A percentile compares a stretch with the other conserved stretches of the same genome.
These are phyloP conservation scores for Lupinus albus DNA, from an alignment of 306 rosid species.

Conservation along the genomic window DNA sequence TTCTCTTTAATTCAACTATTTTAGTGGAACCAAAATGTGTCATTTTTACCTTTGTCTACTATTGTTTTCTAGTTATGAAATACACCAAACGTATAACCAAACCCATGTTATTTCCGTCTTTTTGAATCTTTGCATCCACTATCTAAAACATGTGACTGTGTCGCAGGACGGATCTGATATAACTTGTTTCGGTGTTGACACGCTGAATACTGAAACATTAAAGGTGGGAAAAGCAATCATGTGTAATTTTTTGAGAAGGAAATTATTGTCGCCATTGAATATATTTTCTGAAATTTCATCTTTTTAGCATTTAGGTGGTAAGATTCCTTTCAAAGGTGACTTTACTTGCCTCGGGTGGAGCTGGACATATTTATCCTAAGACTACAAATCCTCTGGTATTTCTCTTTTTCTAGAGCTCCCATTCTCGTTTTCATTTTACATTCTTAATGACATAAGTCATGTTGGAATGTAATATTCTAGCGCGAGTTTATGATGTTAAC, in stretches of 20 bases:
- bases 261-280: slow-evolving; percentile 15
- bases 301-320: slow-evolving; percentile 67
- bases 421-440: slow-evolving; percentile 16
- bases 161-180: slow-evolving; percentile 74
- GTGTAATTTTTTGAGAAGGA: slow-evolving; percentile 16
- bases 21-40: too few species aligned
- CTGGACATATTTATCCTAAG: slow-evolving; percentile 91
- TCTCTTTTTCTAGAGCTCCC: slow-evolving; percentile 25
- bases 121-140: slow-evolving; percentile 41
- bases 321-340: slow-evolving; percentile 92
- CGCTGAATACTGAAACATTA: slow-evolving; percentile 68
- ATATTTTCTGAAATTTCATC: slow-evolving; percentile 34
- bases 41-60: too few species aligned
- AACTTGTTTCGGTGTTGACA: slow-evolving; percentile 83
- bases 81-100: too few species aligned
- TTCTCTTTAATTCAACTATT: too few species aligned
- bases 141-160: slow-evolving; percentile 40
- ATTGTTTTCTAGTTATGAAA: too few species aligned
- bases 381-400: slow-evolving; percentile 94
- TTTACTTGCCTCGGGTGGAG: slow-evolving; percentile 96
- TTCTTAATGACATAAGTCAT: background rate
- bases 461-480: slow-evolving; percentile 20
- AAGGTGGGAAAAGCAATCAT: slow-evolving; percentile 61
- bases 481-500: background rate
- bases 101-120: background rate